Base-by-base conservation (phyloP, 148 eudicot species). In the Linanthus parryae region DNA sequence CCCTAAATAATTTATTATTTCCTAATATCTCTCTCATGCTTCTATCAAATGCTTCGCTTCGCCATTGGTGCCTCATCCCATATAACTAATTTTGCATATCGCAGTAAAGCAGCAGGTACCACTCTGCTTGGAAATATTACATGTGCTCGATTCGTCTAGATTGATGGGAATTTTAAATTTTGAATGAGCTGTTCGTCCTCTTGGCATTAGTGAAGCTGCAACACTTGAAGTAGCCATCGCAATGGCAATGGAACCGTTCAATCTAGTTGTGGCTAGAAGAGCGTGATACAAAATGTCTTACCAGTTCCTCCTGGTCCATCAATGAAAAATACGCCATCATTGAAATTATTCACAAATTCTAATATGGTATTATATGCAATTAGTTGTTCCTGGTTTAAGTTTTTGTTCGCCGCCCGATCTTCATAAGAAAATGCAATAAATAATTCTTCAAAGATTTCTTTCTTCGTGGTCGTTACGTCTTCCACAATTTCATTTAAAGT, bases 61-160 rank as follows among this genome's bases (percentile, higher is more conserved):
- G 31, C 16, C 51, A 46, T 46, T 9, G 51, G 23, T 11, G 51
- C 31, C n/a, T 25, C 31, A 11, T 26, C 31, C 51, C 51, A 46
- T 11, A 46, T 46, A 2, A 46, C n/a, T 4, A 25, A 3, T 13
- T 8, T 5, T 11, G 16, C n/a, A 2, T 0, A 1, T 26, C 8
- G 23, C 4, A 46, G 11, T 8, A 46, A 18, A 0, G 11, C 23
- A 10, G 17, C 27, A n/a, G 23, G 8, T 5, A 3, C 31, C 33
- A 7, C 24, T 46, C 14, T 46, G 30, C 23, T 46, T 46, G 16
- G 26, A 9, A 5, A 46, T 10, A 3, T 25, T 46, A 8, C 29
- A 46, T 2, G 0, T 3, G 3, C 2, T 13, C 2, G n/a, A 13
- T 0, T 7, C 2, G 0, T 43, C 26, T 7, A 5, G 18, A 6